A percentile compares a stretch with the other conserved stretches of the same genome.
These are phyloP conservation scores for Fomitopsis serialis DNA, from an alignment of 768 basidiomycete species.

Conservation along the genomic window DNA sequence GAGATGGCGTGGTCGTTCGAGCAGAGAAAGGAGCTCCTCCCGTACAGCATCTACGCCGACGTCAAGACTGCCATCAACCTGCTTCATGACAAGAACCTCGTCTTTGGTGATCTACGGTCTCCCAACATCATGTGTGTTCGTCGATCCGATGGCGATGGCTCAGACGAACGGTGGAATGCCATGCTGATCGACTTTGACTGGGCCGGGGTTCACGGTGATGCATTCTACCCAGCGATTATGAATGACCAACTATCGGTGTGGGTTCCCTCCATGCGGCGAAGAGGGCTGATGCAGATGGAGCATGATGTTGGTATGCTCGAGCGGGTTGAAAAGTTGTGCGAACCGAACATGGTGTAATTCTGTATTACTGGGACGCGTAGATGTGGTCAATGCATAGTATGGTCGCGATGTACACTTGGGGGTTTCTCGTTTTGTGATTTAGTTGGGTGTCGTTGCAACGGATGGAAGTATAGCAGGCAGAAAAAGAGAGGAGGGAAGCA, in stretches of 20 bases:
- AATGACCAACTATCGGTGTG: neutral
- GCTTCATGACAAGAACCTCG: conserved; percentile 4
- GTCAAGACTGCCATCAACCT: conserved; percentile 5
- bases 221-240: conserved; percentile 1
- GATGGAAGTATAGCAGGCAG: too few relatives aligned
- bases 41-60: neutral
- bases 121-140: conserved; percentile 4
- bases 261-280: neutral
- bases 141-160: neutral
- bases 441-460: neutral
- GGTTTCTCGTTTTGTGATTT: neutral
- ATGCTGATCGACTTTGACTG: conserved; percentile 14
- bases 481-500: too few relatives aligned
- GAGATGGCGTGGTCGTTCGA: neutral
- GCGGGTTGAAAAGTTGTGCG: neutral
- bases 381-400: conserved; percentile 3
- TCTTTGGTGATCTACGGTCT: conserved; percentile 12
- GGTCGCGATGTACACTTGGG: conserved; percentile 5
- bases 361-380: too few relatives aligned
- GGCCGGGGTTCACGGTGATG: neutral
- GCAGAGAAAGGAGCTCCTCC: neutral
- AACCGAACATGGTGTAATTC: too few relatives aligned
- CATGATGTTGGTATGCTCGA: conserved; percentile 5
- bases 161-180: neutral
- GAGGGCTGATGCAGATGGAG: conserved; percentile 6